Evolutionary conservation across 2,329 filamentous ascomycete species (phyloP).

Genomic region (Emericellopsis cladophorae): DNA sequence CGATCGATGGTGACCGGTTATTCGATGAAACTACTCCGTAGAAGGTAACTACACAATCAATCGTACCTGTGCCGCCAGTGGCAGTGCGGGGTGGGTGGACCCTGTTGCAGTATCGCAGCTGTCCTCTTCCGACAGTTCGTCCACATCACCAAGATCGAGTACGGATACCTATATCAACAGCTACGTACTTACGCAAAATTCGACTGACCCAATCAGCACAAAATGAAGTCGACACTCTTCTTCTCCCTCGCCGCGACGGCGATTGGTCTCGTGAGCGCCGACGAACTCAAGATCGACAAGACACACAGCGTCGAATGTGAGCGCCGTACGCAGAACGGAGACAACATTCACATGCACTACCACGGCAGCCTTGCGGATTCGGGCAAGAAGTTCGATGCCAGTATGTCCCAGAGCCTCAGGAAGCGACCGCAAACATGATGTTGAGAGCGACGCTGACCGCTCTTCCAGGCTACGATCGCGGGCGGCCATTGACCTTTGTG

Average conservation of each 20-base stretch:
- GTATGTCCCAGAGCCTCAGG: conserved; percentile 14
- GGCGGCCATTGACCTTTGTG: conserved; percentile 63
- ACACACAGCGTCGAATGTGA: conserved; percentile 64
- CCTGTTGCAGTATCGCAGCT: too few species aligned
- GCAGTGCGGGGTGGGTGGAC: too few species aligned
- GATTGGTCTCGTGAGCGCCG: conserved; percentile 35
- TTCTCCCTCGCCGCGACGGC: conserved; percentile 39
- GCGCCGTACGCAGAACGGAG: conserved; percentile 63
- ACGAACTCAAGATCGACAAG: conserved; percentile 66
- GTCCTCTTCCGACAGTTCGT: too few species aligned
- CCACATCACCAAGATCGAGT: too few species aligned
- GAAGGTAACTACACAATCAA: too few species aligned
- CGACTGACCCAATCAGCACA: conserved; percentile 6
- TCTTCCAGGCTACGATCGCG: conserved; percentile 56
- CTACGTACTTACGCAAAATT: neutral
- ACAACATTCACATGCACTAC: conserved; percentile 81
- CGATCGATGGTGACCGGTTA: too few species aligned
- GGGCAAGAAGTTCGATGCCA: conserved; percentile 74
- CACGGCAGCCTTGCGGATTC: conserved; percentile 62
- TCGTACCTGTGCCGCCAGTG: too few species aligned
- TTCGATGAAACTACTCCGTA: too few species aligned
- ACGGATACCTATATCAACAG: too few species aligned
- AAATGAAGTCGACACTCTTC: conserved; percentile 36
- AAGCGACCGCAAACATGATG: neutral
- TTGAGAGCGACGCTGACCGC: neutral